A percentile compares a stretch with the other conserved stretches of the same genome.
phyloP scores from a whole-genome alignment of 148 eudicot genomes.

The Silene uniflora region DNA sequence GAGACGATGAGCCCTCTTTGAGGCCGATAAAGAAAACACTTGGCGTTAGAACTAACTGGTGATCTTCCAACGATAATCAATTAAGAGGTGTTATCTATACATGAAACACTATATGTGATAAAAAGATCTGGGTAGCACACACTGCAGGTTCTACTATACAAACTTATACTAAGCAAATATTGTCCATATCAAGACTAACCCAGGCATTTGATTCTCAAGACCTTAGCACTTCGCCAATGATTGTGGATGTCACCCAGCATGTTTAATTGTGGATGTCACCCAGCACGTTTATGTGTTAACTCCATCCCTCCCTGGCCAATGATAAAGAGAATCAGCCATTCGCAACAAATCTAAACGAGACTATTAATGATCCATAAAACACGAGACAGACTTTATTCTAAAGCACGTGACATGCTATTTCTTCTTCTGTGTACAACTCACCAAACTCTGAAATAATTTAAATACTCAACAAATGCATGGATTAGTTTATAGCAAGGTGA shows the following conservation, averaged over 20 bases:
- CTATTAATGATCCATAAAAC: neutral
- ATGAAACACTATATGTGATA: slow-evolving; percentile 12
- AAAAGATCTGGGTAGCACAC: slow-evolving; percentile 6
- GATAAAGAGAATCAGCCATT: neutral
- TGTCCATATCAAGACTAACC: no score
- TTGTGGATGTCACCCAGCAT: no score
- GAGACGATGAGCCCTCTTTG: slow-evolving; percentile 97
- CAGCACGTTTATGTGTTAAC: no score
- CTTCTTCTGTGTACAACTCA: no score
- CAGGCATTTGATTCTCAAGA: no score
- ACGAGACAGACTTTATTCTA: neutral
- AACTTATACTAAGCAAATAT: neutral
- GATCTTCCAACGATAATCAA: slow-evolving; percentile 5
- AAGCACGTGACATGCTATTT: no score
- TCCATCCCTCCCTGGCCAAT: slow-evolving; percentile 50
- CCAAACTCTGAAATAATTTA: no score
- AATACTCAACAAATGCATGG: no score
- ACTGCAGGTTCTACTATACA: neutral
- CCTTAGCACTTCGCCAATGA: no score
- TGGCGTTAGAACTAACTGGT: slow-evolving; percentile 16
- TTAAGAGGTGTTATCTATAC: slow-evolving; percentile 5
- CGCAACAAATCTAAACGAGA: neutral
- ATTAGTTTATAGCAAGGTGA: no score
- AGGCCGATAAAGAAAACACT: slow-evolving; percentile 58
- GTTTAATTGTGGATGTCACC: no score